Evolutionary conservation across 129 eudicot genomes (phyloP).

Genomic region (Artemisia argyi): DNA sequence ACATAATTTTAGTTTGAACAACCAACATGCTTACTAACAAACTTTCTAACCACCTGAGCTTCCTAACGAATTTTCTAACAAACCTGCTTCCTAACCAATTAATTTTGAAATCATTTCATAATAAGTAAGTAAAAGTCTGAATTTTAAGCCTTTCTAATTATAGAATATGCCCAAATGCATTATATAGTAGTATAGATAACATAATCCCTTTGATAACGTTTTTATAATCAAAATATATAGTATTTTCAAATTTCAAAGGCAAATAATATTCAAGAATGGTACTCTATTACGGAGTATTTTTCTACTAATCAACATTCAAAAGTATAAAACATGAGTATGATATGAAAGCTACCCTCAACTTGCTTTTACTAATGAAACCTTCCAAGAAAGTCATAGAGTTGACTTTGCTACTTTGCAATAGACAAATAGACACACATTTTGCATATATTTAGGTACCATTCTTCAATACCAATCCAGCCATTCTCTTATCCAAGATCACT

Average conservation of each 20-base stretch:
- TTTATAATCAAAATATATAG: neutral
- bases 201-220: neutral
- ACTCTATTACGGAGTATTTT: neutral
- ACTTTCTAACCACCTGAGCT: too few relatives aligned
- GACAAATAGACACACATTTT: neutral
- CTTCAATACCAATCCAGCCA: slow-evolving; percentile 1
- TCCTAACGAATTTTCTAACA: too few relatives aligned
- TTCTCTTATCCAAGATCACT: neutral
- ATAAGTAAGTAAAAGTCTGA: too few relatives aligned
- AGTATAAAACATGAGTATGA: neutral
- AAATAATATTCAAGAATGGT: slow-evolving; percentile 14
- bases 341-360: slow-evolving; percentile 17
- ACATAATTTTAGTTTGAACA: too few relatives aligned
- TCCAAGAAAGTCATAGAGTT: slow-evolving; percentile 1
- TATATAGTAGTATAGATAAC: too few relatives aligned
- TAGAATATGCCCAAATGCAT: too few relatives aligned
- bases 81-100: too few relatives aligned
- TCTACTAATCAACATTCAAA: slow-evolving; percentile 8
- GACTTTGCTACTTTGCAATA: neutral
- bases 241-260: neutral
- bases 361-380: neutral
- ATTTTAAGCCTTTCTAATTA: too few relatives aligned
- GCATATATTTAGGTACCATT: neutral
- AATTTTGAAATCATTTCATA: too few relatives aligned
- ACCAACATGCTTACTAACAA: too few relatives aligned